phyloP scores from a whole-genome alignment of 2,329 filamentous ascomycete genomes.

The Fusarium tjaetaba region DNA sequence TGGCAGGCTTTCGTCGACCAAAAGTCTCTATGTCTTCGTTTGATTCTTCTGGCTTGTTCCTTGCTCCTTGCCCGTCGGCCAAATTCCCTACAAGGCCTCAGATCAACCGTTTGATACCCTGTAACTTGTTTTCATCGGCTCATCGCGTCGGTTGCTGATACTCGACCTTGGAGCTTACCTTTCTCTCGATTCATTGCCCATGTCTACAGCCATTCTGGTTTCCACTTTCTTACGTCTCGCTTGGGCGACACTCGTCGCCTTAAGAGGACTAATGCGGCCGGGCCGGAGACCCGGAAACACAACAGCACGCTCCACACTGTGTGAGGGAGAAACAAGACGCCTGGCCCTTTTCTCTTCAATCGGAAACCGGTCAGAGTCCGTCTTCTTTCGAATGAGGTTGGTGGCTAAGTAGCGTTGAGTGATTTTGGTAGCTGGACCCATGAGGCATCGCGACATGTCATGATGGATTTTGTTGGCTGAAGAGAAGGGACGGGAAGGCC shows the following conservation, averaged over 20 bases:
- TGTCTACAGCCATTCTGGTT: constrained; percentile 24
- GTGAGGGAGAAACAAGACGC: neutral
- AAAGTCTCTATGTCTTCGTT: constrained; percentile 17
- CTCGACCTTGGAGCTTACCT: neutral
- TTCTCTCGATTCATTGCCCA: constrained; percentile 6
- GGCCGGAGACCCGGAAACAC: constrained; percentile 28
- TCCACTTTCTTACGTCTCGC: constrained; percentile 35
- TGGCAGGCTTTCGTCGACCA: neutral
- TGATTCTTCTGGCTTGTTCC: constrained; percentile 28
- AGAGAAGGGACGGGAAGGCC: constrained; percentile 37
- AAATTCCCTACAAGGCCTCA: constrained; percentile 11
- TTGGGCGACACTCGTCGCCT: constrained; percentile 33
- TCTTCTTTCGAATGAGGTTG: neutral
- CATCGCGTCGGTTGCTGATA: neutral
- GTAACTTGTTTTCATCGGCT: neutral
- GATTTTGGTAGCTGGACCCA: neutral
- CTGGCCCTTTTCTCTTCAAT: neutral
- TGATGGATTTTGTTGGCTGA: constrained; percentile 1
- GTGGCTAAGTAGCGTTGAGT: neutral
- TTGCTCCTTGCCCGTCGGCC: neutral
- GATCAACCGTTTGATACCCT: neutral
- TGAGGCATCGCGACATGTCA: constrained; percentile 7
- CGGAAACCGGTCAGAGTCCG: neutral
- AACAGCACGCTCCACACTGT: constrained; percentile 30
- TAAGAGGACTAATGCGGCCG: constrained; percentile 37